Base-by-base conservation (phyloP, 306 rosid genomes). In the Vigna trinervia region DNA sequence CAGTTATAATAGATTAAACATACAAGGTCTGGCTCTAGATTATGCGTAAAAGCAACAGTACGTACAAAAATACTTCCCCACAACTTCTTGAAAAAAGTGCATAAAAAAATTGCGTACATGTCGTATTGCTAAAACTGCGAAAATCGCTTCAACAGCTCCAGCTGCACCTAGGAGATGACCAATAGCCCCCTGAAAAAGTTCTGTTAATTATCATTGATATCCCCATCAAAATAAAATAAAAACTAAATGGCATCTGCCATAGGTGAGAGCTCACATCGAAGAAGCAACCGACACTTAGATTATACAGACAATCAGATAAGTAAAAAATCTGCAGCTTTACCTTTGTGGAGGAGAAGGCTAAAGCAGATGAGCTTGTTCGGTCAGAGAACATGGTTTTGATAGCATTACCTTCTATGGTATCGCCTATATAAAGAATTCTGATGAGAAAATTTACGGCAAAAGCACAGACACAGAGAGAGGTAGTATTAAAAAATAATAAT, bases 91-190 rank as follows among this genome's bases (percentile, higher is more conserved):
- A 61, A 34, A 63, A 32, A 74, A n/a, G 54, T 22, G 30, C 15
- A 6, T 6, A 26, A 26, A 26, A 2, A 26, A 2, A 23, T 26
- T 74, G 69, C 91, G 84, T 79, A 89, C 98, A 75, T 83, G 84
- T 66, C 70, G 77, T 77, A 94, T 79, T 70, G 97, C 92, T 80
- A 92, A 89, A 81, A 94, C 84, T 51, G 98, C 62, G 86, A 92
- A 94, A 61, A 94, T 92, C 65, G 98, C 98, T 90, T 95, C 98
- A 75, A 95, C 97, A 59, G 97, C 98, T 63, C 96, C 97, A 79
- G 98, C 92, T 65, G 97, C 98, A 67, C 97, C 98, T 19, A 92
- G 92, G 50, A 95, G 96, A 89, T 95, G 98, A 72, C 98, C 97
- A 48, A 89, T 50, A 70, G 97, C 98, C 48, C 98, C 97, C 98